Conservation (phyloP, 148 eudicot genomes). For the Fagopyrum homotropicum region DNA sequence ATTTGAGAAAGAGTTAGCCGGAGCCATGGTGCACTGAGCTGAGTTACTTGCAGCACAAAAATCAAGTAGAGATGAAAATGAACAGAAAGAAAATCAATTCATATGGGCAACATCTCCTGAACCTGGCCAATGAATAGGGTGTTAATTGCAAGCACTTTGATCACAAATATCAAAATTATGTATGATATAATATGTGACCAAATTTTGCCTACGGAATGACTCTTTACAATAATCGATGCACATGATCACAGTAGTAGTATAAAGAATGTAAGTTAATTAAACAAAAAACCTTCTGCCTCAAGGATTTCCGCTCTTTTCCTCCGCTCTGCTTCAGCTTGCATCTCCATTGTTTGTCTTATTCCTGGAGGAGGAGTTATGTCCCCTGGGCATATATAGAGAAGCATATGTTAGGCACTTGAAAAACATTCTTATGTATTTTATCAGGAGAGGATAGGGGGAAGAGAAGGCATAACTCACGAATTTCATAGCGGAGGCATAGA, state of each 20-base stretch:
- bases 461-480: conserved; percentile 37
- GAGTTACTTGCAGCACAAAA: background rate
- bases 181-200: background rate
- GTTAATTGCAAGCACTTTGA: background rate
- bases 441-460: background rate
- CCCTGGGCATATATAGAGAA: conserved; percentile 37
- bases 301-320: conserved; percentile 86
- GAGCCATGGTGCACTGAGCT: background rate
- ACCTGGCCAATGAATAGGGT: background rate
- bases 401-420: background rate
- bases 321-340: conserved; percentile 99
- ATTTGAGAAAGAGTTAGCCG: background rate
- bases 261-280: background rate
- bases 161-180: background rate
- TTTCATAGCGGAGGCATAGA: conserved; percentile 86
- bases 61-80: background rate
- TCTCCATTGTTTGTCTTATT: conserved; percentile 84
- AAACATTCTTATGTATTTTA: background rate
- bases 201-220: background rate
- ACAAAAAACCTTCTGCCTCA: conserved; percentile 77
- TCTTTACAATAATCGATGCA: background rate
- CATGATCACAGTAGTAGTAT: background rate
- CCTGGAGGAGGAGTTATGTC: conserved; percentile 92
- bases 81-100: background rate
- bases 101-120: background rate